phyloP scores from a whole-genome alignment of 1,284 basidiomycete genomes.

The Ustilago trichophora region DNA sequence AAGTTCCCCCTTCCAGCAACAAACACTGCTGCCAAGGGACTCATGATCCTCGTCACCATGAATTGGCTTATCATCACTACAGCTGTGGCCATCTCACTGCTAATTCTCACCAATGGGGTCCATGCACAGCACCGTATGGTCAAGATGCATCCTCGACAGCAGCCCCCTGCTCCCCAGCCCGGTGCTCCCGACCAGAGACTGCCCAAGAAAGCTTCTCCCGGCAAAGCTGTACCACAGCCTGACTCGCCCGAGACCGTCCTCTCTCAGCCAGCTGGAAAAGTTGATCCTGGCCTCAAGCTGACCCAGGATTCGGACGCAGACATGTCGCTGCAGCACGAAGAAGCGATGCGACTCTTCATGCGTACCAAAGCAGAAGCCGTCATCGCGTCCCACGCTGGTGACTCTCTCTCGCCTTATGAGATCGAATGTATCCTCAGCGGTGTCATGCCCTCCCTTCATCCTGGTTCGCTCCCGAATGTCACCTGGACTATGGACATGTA shows the following conservation, averaged over 20 bases:
- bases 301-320: slow-evolving; percentile 18
- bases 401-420: slow-evolving; percentile 3
- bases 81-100: not conserved
- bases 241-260: too few relatives aligned
- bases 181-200: too few relatives aligned
- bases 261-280: not conserved
- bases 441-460: slow-evolving; percentile 9
- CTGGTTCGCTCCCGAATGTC: slow-evolving; percentile 16
- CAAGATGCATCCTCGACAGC: slow-evolving; percentile 1
- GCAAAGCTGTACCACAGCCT: too few relatives aligned
- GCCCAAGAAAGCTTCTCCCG: too few relatives aligned
- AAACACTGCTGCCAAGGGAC: too few relatives aligned
- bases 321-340: slow-evolving; percentile 2
- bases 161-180: not conserved
- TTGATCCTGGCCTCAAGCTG: slow-evolving; percentile 12
- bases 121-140: slow-evolving; percentile 4
- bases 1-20: too few relatives aligned
- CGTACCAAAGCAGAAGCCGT: slow-evolving; percentile 22
- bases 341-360: slow-evolving; percentile 29
- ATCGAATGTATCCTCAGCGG: slow-evolving; percentile 22
- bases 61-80: not conserved
- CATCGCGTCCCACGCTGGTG: slow-evolving; percentile 14
- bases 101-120: not conserved
- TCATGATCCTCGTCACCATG: slow-evolving; percentile 1
- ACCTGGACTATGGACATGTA: slow-evolving; percentile 29